These are phyloP conservation scores for Mortierella polycephala DNA, from an alignment of 371 early-diverging fungal genomes.

Conservation along the genomic window DNA sequence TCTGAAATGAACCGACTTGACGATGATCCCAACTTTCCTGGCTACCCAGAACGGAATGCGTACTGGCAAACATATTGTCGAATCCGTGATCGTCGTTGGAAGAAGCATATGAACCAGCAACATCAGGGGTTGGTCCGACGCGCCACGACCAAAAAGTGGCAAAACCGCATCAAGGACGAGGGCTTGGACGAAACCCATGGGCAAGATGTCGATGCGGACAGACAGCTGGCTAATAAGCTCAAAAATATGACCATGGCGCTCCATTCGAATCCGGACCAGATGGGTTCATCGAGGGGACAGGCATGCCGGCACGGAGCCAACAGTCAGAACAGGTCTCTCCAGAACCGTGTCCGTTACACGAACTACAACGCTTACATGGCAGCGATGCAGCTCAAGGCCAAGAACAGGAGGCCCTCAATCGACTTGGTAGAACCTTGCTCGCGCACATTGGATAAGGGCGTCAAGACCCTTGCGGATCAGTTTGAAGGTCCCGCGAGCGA, in stretches of 20 bases:
- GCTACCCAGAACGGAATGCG: slow-evolving; percentile 46
- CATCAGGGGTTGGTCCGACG: background rate
- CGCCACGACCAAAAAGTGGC: too few species aligned
- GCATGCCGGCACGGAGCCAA: background rate
- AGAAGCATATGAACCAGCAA: slow-evolving; percentile 11
- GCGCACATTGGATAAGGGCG: slow-evolving; percentile 6
- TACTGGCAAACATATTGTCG: slow-evolving; percentile 46
- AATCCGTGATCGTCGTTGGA: slow-evolving; percentile 36
- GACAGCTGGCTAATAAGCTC: too few species aligned
- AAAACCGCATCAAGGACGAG: too few species aligned
- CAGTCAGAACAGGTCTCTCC: slow-evolving; percentile 7
- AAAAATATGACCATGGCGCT: too few species aligned
- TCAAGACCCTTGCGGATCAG: slow-evolving; percentile 1
- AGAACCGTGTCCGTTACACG: slow-evolving; percentile 26
- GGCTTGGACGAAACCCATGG: too few species aligned
- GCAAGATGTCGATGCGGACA: too few species aligned
- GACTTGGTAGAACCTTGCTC: background rate
- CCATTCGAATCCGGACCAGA: background rate
- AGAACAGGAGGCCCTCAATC: slow-evolving; percentile 4
- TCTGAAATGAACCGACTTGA: slow-evolving; percentile 20
- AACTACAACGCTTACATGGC: slow-evolving; percentile 36
- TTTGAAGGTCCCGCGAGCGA: background rate
- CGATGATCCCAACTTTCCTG: slow-evolving; percentile 31
- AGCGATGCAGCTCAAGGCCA: slow-evolving; percentile 35
- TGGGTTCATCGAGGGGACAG: background rate